phyloP scores from a whole-genome alignment of 805 yeast genomes.

The Grigorovia yakushimaensis region DNA sequence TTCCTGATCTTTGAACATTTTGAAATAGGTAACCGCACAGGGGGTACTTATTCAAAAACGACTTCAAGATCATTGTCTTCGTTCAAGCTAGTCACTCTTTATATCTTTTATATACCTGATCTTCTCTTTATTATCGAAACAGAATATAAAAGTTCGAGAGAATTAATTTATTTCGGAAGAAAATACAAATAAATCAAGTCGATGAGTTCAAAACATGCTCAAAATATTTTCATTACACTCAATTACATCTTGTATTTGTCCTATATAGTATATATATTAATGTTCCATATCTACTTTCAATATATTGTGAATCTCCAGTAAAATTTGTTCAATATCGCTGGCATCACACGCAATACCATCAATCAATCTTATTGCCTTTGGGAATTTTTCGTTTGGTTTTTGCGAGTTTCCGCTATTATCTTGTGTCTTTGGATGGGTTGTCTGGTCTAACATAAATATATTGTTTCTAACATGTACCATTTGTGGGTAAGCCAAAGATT shows the following conservation, averaged over 20 bases:
- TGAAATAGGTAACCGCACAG: neutral
- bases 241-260: neutral
- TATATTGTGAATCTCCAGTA: constrained; percentile 21
- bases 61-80: neutral
- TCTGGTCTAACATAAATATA: constrained; percentile 19
- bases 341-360: constrained; percentile 27
- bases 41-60: neutral
- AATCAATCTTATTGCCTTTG: constrained; percentile 17
- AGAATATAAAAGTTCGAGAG: too few species aligned
- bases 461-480: constrained; percentile 24
- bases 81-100: too few species aligned
- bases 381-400: constrained; percentile 3
- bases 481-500: constrained; percentile 21
- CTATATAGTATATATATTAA: neutral
- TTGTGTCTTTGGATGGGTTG: neutral
- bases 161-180: neutral
- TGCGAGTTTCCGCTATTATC: neutral
- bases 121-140: too few species aligned
- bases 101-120: too few species aligned
- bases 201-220: neutral
- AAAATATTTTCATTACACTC: too few species aligned
- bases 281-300: constrained; percentile 5
- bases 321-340: constrained; percentile 18
- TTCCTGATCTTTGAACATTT: neutral
- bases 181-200: neutral